phyloP scores from a whole-genome alignment of 805 yeast genomes.

The Kodamaea restingae region DNA sequence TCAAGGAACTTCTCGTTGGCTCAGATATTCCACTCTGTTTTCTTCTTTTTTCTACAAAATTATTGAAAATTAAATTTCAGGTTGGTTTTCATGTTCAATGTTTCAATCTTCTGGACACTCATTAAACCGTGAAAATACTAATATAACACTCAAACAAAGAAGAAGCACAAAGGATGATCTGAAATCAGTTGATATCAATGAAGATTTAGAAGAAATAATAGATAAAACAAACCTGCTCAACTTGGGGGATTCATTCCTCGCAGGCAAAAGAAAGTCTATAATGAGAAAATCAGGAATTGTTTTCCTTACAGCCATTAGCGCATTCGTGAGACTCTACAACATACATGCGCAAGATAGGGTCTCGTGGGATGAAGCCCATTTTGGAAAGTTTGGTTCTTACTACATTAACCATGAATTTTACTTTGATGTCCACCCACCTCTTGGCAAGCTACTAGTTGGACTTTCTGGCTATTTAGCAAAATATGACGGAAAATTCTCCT shows the following conservation, averaged over 20 bases:
- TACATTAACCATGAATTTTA: conserved; percentile 76
- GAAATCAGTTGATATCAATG: conserved; percentile 1
- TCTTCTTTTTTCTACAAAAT: too few relatives aligned
- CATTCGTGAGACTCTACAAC: conserved; percentile 50
- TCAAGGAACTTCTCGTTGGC: too few relatives aligned
- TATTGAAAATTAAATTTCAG: too few relatives aligned
- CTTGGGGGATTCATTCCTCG: conserved; percentile 7
- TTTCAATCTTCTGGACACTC: not conserved
- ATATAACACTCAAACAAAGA: not conserved
- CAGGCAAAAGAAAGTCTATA: conserved; percentile 1
- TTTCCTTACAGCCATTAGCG: conserved; percentile 12
- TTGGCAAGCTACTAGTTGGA: conserved; percentile 78
- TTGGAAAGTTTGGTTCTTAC: conserved; percentile 81
- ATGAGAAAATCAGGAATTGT: conserved; percentile 8
- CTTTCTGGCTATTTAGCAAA: conserved; percentile 77
- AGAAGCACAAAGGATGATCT: not conserved
- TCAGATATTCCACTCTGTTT: too few relatives aligned
- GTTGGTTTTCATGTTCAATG: not conserved
- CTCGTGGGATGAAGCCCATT: conserved; percentile 90
- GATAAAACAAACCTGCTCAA: conserved; percentile 11
- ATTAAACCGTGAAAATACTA: not conserved
- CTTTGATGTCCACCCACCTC: conserved; percentile 85
- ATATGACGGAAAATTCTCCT: conserved; percentile 73
- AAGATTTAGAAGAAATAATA: conserved; percentile 12
- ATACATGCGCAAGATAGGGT: conserved; percentile 57